phyloP scores from a whole-genome alignment of 352 stramenopile species.

The Phytophthora tubulina region DNA sequence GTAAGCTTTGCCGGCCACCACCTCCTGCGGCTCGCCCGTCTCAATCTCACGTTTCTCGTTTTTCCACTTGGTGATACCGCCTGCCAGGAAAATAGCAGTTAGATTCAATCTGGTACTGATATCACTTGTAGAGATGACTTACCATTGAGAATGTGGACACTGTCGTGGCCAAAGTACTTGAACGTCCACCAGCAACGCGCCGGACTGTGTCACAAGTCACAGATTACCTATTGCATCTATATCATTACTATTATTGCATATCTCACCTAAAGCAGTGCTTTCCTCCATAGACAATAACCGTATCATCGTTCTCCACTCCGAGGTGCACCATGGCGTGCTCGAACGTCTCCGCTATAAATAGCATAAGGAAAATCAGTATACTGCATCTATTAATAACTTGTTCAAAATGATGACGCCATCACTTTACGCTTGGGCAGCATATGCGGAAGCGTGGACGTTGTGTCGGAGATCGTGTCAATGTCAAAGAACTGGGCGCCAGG shows the following conservation, averaged over 20 bases:
- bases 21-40: constrained; percentile 41
- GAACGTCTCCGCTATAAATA: constrained; percentile 62
- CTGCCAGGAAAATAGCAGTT: constrained; percentile 26
- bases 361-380: background rate
- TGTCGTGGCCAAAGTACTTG: constrained; percentile 89
- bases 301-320: constrained; percentile 76
- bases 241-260: no score
- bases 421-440: constrained; percentile 74
- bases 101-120: no score
- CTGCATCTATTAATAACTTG: no score
- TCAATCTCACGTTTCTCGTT: constrained; percentile 57
- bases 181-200: constrained; percentile 92
- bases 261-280: constrained; percentile 82
- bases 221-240: no score
- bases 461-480: constrained; percentile 89
- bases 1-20: constrained; percentile 49
- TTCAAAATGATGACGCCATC: background rate
- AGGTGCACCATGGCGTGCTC: constrained; percentile 69
- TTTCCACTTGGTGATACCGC: constrained; percentile 79
- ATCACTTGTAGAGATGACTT: background rate
- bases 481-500: constrained; percentile 93
- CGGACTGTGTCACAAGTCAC: constrained; percentile 42
- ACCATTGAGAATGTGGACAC: constrained; percentile 92
- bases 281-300: constrained; percentile 84
- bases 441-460: constrained; percentile 78